Evolutionary conservation across 2,329 filamentous ascomycete species (phyloP).

Genomic region (Neonectria punicea): DNA sequence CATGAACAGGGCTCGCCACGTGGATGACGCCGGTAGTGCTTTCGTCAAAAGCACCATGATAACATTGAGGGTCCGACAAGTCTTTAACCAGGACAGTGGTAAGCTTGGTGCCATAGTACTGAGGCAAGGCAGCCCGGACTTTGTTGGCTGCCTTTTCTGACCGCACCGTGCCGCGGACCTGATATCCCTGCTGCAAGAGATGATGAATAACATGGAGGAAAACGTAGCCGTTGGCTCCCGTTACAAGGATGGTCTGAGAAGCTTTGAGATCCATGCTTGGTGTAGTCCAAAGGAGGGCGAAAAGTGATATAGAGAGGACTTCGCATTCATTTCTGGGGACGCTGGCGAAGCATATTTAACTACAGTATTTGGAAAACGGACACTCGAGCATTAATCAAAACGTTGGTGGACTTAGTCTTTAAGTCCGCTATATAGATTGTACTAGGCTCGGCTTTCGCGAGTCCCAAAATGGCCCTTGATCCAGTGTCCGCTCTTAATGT

Average conservation of each 20-base stretch:
- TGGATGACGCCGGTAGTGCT: not conserved
- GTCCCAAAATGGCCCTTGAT: no score
- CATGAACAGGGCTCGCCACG: slow-evolving; percentile 34
- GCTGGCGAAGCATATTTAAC: no score
- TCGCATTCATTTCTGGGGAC: no score
- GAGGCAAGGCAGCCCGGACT: not conserved
- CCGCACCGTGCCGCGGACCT: not conserved
- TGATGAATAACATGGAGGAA: not conserved
- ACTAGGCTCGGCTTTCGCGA: no score
- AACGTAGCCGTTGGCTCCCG: not conserved
- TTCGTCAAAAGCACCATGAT: not conserved
- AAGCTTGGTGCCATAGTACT: not conserved
- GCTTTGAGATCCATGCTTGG: no score
- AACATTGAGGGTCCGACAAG: not conserved
- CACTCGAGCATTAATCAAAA: no score
- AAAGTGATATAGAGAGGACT: no score
- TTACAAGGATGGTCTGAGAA: not conserved
- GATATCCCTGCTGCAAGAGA: not conserved
- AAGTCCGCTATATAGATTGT: no score
- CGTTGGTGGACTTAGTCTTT: no score
- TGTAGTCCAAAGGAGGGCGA: no score
- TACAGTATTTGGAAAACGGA: no score
- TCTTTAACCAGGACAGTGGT: not conserved
- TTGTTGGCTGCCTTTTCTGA: not conserved
- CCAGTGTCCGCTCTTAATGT: no score